These are phyloP conservation scores for Candida methanosorbosa DNA, from an alignment of 805 yeast species.

Conservation along the genomic window DNA sequence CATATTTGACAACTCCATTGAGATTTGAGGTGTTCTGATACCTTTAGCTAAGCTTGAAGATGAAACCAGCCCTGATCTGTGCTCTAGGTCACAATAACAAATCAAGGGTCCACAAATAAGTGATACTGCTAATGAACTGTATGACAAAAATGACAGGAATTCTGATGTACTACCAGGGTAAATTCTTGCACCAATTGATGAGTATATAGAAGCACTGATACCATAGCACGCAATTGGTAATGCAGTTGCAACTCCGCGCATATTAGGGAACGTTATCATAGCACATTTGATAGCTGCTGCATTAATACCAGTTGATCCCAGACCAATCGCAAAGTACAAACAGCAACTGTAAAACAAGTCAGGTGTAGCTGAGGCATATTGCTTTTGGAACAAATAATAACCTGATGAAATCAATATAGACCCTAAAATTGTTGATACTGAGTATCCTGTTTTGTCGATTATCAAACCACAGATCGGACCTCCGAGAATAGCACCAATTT, in stretches of 20 bases:
- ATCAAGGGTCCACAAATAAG: conserved; percentile 40
- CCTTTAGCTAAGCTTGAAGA: conserved; percentile 3
- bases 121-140: conserved; percentile 32
- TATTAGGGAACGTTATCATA: conserved; percentile 57
- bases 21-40: neutral
- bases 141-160: conserved; percentile 39
- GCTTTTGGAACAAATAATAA: conserved; percentile 44
- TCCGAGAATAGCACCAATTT: conserved; percentile 50
- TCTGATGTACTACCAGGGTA: conserved; percentile 51
- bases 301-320: conserved; percentile 60
- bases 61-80: conserved; percentile 8
- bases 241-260: conserved; percentile 68
- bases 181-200: conserved; percentile 42
- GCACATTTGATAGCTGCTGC: conserved; percentile 65
- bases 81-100: conserved; percentile 29
- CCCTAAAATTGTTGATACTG: conserved; percentile 42
- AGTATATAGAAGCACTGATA: conserved; percentile 59
- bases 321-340: conserved; percentile 49
- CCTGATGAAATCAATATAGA: conserved; percentile 42
- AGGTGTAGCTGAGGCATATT: conserved; percentile 33
- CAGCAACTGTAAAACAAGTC: conserved; percentile 33
- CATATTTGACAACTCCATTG: too few species aligned
- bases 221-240: conserved; percentile 72
- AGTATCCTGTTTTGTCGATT: conserved; percentile 57
- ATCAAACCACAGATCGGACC: conserved; percentile 65